These are phyloP conservation scores for Setaria italica DNA, from an alignment of 202 grass and related monocot genomes.

Conservation along the genomic window DNA sequence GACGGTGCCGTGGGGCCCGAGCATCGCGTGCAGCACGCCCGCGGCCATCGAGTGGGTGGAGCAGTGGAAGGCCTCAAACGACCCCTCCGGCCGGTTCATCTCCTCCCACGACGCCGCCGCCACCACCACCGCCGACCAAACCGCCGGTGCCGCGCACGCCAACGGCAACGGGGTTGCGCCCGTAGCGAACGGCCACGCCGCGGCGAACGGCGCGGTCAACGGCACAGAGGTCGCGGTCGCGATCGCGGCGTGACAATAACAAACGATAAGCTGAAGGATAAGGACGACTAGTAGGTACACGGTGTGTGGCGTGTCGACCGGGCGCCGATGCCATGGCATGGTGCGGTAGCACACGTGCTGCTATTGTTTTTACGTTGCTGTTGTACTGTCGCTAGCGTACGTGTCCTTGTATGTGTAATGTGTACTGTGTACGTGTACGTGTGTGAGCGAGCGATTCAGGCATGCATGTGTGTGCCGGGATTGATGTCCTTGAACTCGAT, in stretches of 20 bases:
- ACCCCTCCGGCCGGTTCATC: slow-evolving; percentile 84
- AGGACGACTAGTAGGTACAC: slow-evolving; percentile 22
- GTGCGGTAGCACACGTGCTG: slow-evolving; percentile 11
- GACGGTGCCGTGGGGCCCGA: slow-evolving; percentile 87
- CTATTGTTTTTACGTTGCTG: neutral
- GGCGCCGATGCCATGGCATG: neutral
- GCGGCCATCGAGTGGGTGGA: slow-evolving; percentile 96
- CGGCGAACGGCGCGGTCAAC: slow-evolving; percentile 44
- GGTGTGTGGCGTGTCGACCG: slow-evolving; percentile 1
- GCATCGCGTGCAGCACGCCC: slow-evolving; percentile 96
- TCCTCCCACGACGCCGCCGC: slow-evolving; percentile 73
- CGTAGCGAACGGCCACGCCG: slow-evolving; percentile 5
- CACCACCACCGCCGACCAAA: neutral
- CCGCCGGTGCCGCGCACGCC: neutral
- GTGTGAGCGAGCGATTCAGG: slow-evolving; percentile 9
- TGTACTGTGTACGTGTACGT: neutral
- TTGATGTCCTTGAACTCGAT: slow-evolving; percentile 12
- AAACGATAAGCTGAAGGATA: neutral
- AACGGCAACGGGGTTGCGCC: neutral
- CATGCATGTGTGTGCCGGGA: neutral
- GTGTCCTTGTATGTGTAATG: neutral
- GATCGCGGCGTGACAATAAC: neutral
- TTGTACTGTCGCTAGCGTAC: slow-evolving; percentile 6
- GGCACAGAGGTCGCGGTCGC: slow-evolving; percentile 35
- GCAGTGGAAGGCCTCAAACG: slow-evolving; percentile 82